phyloP scores from a whole-genome alignment of 768 basidiomycete genomes.

The Galerina marginata region DNA sequence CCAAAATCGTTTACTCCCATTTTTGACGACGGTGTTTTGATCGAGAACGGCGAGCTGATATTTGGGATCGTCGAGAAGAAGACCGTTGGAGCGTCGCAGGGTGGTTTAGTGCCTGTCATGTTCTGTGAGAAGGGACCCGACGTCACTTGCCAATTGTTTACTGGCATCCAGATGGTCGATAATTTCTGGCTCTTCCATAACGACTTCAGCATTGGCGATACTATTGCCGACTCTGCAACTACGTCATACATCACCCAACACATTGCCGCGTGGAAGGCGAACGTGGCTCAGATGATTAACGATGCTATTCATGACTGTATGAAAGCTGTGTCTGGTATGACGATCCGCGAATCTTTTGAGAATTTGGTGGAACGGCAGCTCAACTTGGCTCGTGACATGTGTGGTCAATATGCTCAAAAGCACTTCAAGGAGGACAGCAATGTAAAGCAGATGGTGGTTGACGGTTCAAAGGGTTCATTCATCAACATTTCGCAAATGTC shows the following conservation, averaged over 20 bases:
- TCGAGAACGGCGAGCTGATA: constrained; percentile 96
- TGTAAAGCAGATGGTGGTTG: constrained; percentile 99
- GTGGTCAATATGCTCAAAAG: constrained; percentile 96
- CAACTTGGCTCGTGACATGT: constrained; percentile 93
- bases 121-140: constrained; percentile 98
- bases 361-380: constrained; percentile 88
- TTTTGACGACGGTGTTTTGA: constrained; percentile 92
- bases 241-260: constrained; percentile 87
- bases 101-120: constrained; percentile 93
- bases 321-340: constrained; percentile 96
- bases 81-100: constrained; percentile 95
- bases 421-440: constrained; percentile 99
- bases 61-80: constrained; percentile 98
- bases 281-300: constrained; percentile 80
- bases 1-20: constrained; percentile 81
- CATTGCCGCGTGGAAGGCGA: constrained; percentile 80
- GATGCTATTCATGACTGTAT: constrained; percentile 86
- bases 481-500: constrained; percentile 99
- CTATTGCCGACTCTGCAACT: constrained; percentile 88
- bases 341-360: constrained; percentile 98
- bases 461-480: constrained; percentile 97
- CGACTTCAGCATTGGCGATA: constrained; percentile 98
- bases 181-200: constrained; percentile 99
- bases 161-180: constrained; percentile 92
- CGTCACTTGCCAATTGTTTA: constrained; percentile 87